Base-by-base conservation (phyloP, 2,329 filamentous ascomycete species). In the Lecanicillium sp. region DNA sequence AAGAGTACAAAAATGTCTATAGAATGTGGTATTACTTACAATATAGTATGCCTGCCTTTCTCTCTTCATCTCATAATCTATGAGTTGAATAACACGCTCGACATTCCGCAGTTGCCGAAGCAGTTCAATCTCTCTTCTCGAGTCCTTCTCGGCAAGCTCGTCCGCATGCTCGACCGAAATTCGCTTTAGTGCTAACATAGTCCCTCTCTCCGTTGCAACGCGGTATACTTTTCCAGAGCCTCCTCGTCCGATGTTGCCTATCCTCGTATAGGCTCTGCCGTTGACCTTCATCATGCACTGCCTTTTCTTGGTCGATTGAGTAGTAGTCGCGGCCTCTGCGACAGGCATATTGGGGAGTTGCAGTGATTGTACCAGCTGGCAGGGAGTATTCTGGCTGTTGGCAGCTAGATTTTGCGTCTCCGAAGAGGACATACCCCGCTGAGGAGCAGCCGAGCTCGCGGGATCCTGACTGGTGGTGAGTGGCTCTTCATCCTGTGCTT, bases 21-120 rank as follows among this genome's bases (percentile, higher is more conserved):
- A 31, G n/a, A 15, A 7, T 12, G 15, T 7, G 7, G 29, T 12
- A 31, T 31, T 10, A 28, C 28, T 13, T 31, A 27, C 36, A 14
- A 33, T 38, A 17, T 38, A n/a, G 29, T 18, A 38, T 25, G 13
- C 19, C 29, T 32, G 27, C 28, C 20, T 33, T 38, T n/a, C 19
- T 6, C 36, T 38, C 36, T 4, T 27, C 36, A n/a, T 29, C 29
- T 17, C 36, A 32, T 20, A 33, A 17, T 38, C 36, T 12, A n/a
- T 12, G n/a, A 38, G 14, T 20, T 12, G n/a, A 4, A n/a, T 30
- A 11, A 38, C 36, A 11, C 36, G 30, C 7, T 33, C 36, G 14
- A 15, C 19, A 14, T 7, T 13, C 4, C 29, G 17, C 15, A 38
- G 17, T 11, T 17, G 14, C 12, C 28, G 36, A 4, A 38, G 29